Evolutionary conservation across 73 alveolate genomes (phyloP).

Genomic region (Tetrahymena malaccensis): DNA sequence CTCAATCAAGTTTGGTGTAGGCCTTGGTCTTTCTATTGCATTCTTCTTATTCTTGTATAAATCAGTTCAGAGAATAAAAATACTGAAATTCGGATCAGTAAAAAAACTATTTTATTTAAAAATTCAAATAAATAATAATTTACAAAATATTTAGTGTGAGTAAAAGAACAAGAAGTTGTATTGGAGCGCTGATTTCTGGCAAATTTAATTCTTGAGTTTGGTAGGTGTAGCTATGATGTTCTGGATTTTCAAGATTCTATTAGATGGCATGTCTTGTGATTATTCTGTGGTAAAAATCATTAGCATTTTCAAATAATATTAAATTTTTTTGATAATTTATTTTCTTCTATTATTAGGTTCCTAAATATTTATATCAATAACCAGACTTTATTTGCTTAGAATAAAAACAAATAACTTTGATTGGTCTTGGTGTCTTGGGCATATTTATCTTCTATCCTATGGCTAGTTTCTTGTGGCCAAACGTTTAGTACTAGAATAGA

Average conservation of each 20-base stretch:
- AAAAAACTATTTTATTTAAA: not conserved
- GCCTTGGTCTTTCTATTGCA: not conserved
- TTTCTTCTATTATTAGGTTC: not conserved
- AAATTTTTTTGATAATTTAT: not conserved
- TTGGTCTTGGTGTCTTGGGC: conserved; percentile 3
- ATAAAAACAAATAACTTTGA: not conserved
- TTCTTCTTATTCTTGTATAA: not conserved
- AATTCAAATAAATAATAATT: not conserved
- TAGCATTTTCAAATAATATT: not conserved
- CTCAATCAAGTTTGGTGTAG: not conserved
- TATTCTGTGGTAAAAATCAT: not conserved
- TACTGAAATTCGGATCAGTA: not conserved
- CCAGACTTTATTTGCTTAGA: not conserved
- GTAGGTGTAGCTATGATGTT: not conserved
- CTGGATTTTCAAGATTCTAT: not conserved
- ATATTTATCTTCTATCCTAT: conserved; percentile 41
- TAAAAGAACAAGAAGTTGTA: not conserved
- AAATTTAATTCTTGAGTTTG: not conserved
- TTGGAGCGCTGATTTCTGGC: not conserved
- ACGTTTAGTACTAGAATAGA: conserved; percentile 27
- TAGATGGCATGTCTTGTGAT: not conserved
- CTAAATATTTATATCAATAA: not conserved
- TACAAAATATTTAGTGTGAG: not conserved
- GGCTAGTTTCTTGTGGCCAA: conserved; percentile 43
- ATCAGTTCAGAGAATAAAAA: not conserved